Base-by-base conservation (phyloP, 2,329 filamentous ascomycete species). In the Clonostachys chloroleuca region DNA sequence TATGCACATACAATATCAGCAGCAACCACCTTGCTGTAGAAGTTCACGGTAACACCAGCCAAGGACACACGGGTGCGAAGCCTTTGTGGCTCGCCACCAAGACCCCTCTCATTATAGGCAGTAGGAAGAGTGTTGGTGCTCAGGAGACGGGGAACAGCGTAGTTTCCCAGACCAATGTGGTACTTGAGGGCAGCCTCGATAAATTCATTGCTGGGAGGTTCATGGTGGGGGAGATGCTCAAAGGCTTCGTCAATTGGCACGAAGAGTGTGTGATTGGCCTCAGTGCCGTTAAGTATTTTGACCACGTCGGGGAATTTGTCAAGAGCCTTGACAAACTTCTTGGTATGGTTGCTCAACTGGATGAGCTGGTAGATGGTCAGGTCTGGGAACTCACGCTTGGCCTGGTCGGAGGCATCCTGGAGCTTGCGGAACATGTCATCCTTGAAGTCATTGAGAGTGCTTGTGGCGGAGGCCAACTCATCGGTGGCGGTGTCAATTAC, bases 331-430 rank as follows among this genome's bases (percentile, higher is more conserved):
- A 86, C 83, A 41, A 96, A 85, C 64, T 84, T 87, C 43, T 81
- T 87, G 2, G 89, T 92, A 67, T 89, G 79, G 58, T 91, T 87
- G 70, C 80, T 86, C 57, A 78, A 70, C n/a, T 79, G 72, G 64
- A 96, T 89, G 50, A 92, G 70, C 65, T 95, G 74, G 66, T 92
- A 95, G 41, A 95, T 80, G 17, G 90, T 95, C 60, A 77, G 68
- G 60, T 90, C 86, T 6, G 80, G 72, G 51, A 70, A 69, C n/a
- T 64, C 54, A 13, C 55, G 35, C 10, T 24, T 33, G 13, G 34
- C 20, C 12, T 41, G 40, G 49, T 45, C 48, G 36, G 36, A 5
- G 14, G 17, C 14, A 18, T n/a, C 36, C 12, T 42, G 34, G 40
- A 44, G 24, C 12, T 40, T 40, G 18, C 48, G 20, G 12, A 33